A percentile compares a stretch with the other conserved stretches of the same genome.
These are phyloP conservation scores for Hyaloscypha variabilis DNA, from an alignment of 495 filamentous ascomycete species.

Conservation along the genomic window DNA sequence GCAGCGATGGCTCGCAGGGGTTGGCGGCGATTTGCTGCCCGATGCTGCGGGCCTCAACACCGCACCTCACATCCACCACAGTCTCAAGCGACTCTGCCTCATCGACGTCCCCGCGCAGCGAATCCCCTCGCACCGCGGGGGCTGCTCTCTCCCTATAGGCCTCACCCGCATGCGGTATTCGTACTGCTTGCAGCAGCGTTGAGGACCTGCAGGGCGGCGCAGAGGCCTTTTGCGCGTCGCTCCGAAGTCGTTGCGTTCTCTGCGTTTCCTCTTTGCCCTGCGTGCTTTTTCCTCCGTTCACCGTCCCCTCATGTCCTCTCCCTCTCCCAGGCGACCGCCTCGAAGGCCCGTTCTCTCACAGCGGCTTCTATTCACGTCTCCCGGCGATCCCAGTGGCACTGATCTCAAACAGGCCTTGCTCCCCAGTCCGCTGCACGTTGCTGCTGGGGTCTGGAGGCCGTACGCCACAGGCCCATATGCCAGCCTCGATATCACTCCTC, in stretches of 20 bases:
- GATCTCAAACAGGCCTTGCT: slow-evolving; percentile 5
- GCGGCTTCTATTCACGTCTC: slow-evolving; percentile 21
- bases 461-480: slow-evolving; percentile 17
- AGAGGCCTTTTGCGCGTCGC: slow-evolving; percentile 16
- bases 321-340: background rate
- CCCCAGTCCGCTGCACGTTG: slow-evolving; percentile 17
- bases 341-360: slow-evolving; percentile 1
- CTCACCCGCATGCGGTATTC: slow-evolving; percentile 18
- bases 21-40: slow-evolving; percentile 1
- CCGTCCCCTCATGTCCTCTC: background rate
- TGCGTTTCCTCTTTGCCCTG: no score
- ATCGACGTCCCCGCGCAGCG: slow-evolving; percentile 26
- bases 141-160: slow-evolving; percentile 25
- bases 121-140: slow-evolving; percentile 17
- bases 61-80: background rate
- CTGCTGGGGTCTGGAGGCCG: slow-evolving; percentile 7
- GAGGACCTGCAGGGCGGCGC: slow-evolving; percentile 30
- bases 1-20: background rate
- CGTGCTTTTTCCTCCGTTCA: slow-evolving; percentile 13
- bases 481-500: background rate
- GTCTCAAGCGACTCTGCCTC: slow-evolving; percentile 26
- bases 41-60: background rate
- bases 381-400: slow-evolving; percentile 26
- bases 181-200: slow-evolving; percentile 23
- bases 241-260: background rate